Conservation (phyloP, 495 filamentous ascomycete genomes). For the Rusavskia elegans region DNA sequence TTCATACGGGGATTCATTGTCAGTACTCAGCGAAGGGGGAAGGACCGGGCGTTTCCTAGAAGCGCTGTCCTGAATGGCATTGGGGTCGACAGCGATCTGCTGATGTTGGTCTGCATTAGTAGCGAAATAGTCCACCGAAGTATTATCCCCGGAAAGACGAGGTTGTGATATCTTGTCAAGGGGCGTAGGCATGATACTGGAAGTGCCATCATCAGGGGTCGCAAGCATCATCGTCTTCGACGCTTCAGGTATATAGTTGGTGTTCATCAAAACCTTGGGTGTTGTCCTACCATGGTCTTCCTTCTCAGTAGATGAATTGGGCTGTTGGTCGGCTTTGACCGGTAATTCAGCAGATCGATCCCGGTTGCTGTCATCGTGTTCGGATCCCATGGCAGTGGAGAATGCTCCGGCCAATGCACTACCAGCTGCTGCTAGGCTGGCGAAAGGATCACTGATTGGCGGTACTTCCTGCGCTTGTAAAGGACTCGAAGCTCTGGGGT, state of each 20-base stretch:
- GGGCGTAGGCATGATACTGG: conserved; percentile 1
- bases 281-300: neutral
- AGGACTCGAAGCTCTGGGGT: neutral
- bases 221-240: neutral
- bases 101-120: neutral
- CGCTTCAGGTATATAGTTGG: neutral
- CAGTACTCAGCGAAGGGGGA: conserved; percentile 38
- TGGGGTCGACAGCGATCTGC: neutral
- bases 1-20: conserved; percentile 45
- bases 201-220: neutral
- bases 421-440: conserved; percentile 13
- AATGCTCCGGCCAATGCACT: conserved; percentile 10
- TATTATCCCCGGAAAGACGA: neutral
- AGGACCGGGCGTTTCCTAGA: conserved; percentile 25
- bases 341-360: neutral
- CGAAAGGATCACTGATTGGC: conserved; percentile 8
- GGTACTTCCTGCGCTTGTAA: neutral
- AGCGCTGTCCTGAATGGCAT: neutral
- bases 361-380: conserved; percentile 1
- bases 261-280: conserved; percentile 1
- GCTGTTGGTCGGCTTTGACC: neutral
- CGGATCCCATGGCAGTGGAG: conserved; percentile 6
- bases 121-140: neutral
- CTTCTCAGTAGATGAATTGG: neutral
- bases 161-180: neutral